Conservation (phyloP, 2,329 filamentous ascomycete genomes). For the Leptographium flavum region DNA sequence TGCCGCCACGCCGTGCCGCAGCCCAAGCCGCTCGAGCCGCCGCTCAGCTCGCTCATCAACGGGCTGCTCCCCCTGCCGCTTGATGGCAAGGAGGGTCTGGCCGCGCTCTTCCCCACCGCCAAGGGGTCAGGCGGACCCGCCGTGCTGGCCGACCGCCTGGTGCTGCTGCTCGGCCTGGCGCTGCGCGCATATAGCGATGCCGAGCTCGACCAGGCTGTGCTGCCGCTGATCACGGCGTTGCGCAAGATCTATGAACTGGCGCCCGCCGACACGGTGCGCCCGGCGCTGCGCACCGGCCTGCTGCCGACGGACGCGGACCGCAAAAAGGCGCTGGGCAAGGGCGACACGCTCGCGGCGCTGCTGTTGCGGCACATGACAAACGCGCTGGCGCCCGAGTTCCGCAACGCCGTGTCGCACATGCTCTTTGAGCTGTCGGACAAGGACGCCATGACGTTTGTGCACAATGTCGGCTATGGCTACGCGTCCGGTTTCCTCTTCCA, state of each 20-base stretch:
- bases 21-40: slow-evolving; percentile 55
- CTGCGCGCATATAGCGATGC: slow-evolving; percentile 47
- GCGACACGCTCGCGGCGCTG: slow-evolving; percentile 58
- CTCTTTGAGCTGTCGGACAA: slow-evolving; percentile 79
- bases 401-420: slow-evolving; percentile 61
- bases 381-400: slow-evolving; percentile 54
- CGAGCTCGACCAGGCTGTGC: slow-evolving; percentile 57
- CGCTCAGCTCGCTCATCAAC: slow-evolving; percentile 62
- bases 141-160: slow-evolving; percentile 47
- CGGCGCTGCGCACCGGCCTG: slow-evolving; percentile 49
- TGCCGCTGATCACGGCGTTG: slow-evolving; percentile 62
- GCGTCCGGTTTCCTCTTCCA: slow-evolving; percentile 82
- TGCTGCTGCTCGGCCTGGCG: slow-evolving; percentile 55
- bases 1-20: slow-evolving; percentile 41
- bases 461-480: slow-evolving; percentile 89
- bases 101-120: slow-evolving; percentile 46
- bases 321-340: slow-evolving; percentile 60
- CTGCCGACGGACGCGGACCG: slow-evolving; percentile 69
- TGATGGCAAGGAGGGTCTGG: slow-evolving; percentile 33
- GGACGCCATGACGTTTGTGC: slow-evolving; percentile 65
- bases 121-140: slow-evolving; percentile 33
- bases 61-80: slow-evolving; percentile 68
- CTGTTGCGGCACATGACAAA: slow-evolving; percentile 68
- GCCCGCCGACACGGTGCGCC: slow-evolving; percentile 40
- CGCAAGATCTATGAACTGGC: slow-evolving; percentile 57